Evolutionary conservation across 208 protist genomes (phyloP), one percentile per base, ranked within the genome.

Genomic region (Giardia muris): DNA sequence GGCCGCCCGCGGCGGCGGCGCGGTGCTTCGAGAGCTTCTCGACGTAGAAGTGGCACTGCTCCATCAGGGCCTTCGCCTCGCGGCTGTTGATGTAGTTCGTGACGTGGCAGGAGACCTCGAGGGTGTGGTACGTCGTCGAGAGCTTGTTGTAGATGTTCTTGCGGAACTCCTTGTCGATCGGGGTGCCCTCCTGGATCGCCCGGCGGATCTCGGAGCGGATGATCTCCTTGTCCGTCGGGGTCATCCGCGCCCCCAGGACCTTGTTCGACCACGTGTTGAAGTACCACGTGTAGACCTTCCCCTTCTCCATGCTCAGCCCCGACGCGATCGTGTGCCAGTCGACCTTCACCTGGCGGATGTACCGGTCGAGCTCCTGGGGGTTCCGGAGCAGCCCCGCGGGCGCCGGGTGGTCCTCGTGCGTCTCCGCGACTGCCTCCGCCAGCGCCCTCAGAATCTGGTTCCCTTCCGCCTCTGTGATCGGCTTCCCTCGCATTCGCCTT

Each of bases 201-300:
- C 30, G 10, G 19, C 57, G 10, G 57, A 76, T 76, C 19, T 10
- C 10, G 30, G 57, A 39, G 19, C 30, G 10, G 57, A 76, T 76
- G 30, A 76, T 76, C 10, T 76, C 57, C 57, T 76, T 76, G 57
- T 76, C 57, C 57, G 10, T 30, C 19, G 57, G 19, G 30, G 57
- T 39, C 57, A 76, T 76, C 19, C 57, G 57, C 57, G 57, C 19
- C 30, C 57, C 57, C 57, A 76, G 57, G 30, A 30, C 30, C 30
- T 76, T 76, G 30, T 76, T 76, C 30, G 57, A 76, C 57, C 57
- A 76, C 30, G 57, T 76, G 57, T 76, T 76, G 30, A 76, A 76
- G 57, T 76, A 76, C 57, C 57, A 76, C 19, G 57, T 76, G 57
- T 76, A 76, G 57, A 76, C 57, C 30, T 76, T 76, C 57, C 57